Evolutionary conservation across 2,329 filamentous ascomycete genomes (phyloP).

Genomic region (Incumbomyces lentus): DNA sequence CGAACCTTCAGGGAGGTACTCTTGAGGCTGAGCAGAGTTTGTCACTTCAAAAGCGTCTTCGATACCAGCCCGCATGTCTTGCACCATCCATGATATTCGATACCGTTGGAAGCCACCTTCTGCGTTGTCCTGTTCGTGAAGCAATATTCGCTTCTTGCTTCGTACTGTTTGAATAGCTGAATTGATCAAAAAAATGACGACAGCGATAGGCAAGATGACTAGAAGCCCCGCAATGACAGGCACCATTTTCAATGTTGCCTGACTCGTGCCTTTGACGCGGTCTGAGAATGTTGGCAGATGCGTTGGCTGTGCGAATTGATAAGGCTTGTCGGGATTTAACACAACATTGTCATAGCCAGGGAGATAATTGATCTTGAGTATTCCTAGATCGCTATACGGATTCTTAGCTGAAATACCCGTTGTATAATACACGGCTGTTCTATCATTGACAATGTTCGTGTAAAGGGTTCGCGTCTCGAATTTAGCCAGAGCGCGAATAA

Average conservation of each 20-base stretch:
- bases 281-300: constrained; percentile 28
- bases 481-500: constrained; percentile 64
- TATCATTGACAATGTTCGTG: constrained; percentile 78
- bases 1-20: constrained; percentile 54
- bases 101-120: constrained; percentile 61
- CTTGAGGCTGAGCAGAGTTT: constrained; percentile 57
- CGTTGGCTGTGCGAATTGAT: constrained; percentile 36
- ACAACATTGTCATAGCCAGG: constrained; percentile 65
- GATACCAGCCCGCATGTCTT: constrained; percentile 63
- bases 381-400: constrained; percentile 60
- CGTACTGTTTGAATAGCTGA: constrained; percentile 65
- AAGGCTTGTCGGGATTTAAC: constrained; percentile 56
- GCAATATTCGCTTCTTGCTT: constrained; percentile 61
- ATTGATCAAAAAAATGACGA: constrained; percentile 63
- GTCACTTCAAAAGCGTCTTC: constrained; percentile 68
- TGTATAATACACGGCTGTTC: constrained; percentile 73
- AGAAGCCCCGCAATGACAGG: constrained; percentile 56
- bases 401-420: constrained; percentile 67
- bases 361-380: constrained; percentile 62
- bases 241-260: constrained; percentile 40
- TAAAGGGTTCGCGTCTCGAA: constrained; percentile 75
- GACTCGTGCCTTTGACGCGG: constrained; percentile 27
- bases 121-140: constrained; percentile 62
- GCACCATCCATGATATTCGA: constrained; percentile 63
- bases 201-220: constrained; percentile 63